Percentiles rank a stretch among this genome's conserved stretches.
These are phyloP conservation scores for Mucor irregularis DNA, from an alignment of 371 early-diverging fungal genomes.

Conservation along the genomic window DNA sequence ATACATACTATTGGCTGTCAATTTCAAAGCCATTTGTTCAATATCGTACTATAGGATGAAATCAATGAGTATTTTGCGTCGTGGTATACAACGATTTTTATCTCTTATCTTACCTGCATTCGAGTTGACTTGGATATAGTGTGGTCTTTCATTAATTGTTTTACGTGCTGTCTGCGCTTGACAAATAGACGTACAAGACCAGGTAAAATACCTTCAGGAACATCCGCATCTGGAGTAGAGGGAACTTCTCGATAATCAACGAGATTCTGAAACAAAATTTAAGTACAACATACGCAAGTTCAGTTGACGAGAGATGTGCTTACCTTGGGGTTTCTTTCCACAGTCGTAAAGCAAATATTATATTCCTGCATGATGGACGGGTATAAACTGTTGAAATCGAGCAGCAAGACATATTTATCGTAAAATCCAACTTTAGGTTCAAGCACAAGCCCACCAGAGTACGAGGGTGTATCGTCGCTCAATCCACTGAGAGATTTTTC, in stretches of 20 bases:
- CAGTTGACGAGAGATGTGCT: background rate
- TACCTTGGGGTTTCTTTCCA: constrained; percentile 29
- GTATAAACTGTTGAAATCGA: constrained; percentile 99
- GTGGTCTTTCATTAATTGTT: constrained; percentile 78
- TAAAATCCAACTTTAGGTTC: constrained; percentile 97
- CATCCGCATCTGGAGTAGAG: constrained; percentile 66
- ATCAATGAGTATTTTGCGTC: no score
- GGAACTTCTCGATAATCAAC: constrained; percentile 60
- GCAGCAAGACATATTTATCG: constrained; percentile 88
- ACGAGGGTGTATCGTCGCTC: constrained; percentile 58
- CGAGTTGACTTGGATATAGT: background rate
- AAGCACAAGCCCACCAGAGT: constrained; percentile 97
- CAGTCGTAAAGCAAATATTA: constrained; percentile 99
- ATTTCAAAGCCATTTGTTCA: constrained; percentile 94
- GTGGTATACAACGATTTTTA: background rate
- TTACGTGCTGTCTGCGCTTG: constrained; percentile 88
- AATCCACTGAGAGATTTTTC: no score
- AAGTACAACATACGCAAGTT: background rate
- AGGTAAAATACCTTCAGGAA: constrained; percentile 86
- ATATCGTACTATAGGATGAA: constrained; percentile 63
- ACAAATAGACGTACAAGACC: constrained; percentile 89
- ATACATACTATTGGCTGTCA: constrained; percentile 99
- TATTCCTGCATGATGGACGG: constrained; percentile 99
- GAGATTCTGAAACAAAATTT: background rate
- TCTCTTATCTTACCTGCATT: background rate